phyloP scores from a whole-genome alignment of 176 grass and related monocot species.

The Bothriochloa decipiens region DNA sequence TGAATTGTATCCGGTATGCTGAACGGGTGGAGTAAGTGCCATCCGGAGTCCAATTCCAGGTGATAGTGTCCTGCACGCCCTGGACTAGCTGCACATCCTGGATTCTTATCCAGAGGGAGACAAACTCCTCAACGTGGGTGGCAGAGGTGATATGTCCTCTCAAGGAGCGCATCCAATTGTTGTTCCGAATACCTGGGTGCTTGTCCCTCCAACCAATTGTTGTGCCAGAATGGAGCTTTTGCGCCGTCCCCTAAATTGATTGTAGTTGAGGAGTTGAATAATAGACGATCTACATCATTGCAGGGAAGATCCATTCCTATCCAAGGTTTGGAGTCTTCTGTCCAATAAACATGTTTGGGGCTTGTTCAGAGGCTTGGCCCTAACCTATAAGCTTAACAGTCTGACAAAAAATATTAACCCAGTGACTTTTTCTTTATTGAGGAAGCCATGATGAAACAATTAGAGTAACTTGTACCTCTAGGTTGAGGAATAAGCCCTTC shows the following conservation, averaged over 20 bases:
- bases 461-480: background rate
- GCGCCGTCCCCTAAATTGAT: background rate
- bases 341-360: conserved; percentile 2
- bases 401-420: background rate
- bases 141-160: no score
- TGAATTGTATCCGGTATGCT: no score
- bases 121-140: no score
- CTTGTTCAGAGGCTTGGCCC: background rate
- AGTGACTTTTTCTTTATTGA: background rate
- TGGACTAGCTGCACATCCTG: no score
- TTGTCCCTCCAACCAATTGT: no score
- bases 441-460: background rate
- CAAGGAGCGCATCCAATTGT: no score
- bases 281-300: background rate
- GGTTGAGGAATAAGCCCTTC: background rate
- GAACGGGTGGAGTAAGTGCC: no score
- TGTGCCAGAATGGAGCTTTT: no score
- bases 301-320: background rate
- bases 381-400: background rate
- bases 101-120: no score
- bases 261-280: background rate
- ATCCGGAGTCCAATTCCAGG: no score
- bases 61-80: no score
- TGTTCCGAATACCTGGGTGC: no score
- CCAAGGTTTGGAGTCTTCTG: background rate